A percentile compares a stretch with the other conserved stretches of the same genome.
These are phyloP conservation scores for Maudiozyma barnettii DNA, from an alignment of 805 yeast species.

Conservation along the genomic window DNA sequence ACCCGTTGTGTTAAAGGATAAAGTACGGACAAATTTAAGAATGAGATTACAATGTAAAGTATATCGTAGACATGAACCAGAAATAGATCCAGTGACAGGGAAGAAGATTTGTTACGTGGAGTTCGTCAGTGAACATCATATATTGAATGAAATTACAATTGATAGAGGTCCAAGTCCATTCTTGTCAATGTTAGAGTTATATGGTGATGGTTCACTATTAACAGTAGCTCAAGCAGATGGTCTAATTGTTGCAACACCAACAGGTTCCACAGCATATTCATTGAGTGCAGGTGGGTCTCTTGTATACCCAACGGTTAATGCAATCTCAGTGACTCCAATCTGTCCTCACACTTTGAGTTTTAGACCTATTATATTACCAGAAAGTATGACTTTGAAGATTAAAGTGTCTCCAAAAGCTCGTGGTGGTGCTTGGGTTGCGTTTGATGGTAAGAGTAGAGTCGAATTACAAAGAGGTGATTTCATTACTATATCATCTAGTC, in stretches of 20 bases:
- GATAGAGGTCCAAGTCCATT: constrained; percentile 91
- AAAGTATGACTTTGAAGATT: constrained; percentile 75
- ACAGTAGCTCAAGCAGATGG: constrained; percentile 94
- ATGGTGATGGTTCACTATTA: constrained; percentile 74
- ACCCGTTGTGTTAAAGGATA: constrained; percentile 48
- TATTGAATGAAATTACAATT: constrained; percentile 76
- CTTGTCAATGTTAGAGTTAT: constrained; percentile 77
- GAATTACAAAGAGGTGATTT: constrained; percentile 76
- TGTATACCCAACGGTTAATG: constrained; percentile 90
- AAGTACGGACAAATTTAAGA: constrained; percentile 68
- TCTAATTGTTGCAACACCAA: constrained; percentile 81
- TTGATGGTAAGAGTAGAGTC: constrained; percentile 83
- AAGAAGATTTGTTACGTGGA: constrained; percentile 30
- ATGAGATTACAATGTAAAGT: constrained; percentile 83
- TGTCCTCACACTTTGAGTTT: constrained; percentile 91
- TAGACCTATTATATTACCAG: constrained; percentile 84
- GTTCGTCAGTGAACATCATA: constrained; percentile 52
- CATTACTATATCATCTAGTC: constrained; percentile 72
- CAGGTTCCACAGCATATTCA: constrained; percentile 93
- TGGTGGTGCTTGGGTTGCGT: constrained; percentile 90
- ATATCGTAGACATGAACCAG: constrained; percentile 33
- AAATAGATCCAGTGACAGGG: constrained; percentile 34
- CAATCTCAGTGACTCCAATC: constrained; percentile 84
- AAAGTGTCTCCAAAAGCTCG: constrained; percentile 74
- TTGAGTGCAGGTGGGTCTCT: constrained; percentile 89